A percentile compares a stretch with the other conserved stretches of the same genome.
Evolutionary conservation across 305 asterid genomes (phyloP).

Genomic region (Solanum hybrid): DNA sequence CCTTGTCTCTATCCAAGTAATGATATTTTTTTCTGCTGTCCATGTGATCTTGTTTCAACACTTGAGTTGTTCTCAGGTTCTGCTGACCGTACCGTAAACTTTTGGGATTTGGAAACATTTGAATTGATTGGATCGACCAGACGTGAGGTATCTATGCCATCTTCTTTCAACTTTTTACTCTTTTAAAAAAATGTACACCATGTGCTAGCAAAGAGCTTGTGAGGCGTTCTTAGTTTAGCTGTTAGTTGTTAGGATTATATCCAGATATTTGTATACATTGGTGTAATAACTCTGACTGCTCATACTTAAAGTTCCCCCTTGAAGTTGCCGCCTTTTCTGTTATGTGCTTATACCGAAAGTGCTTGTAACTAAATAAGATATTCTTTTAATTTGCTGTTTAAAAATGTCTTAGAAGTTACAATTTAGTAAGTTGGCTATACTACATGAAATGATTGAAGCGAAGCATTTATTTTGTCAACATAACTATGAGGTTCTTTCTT

Average conservation of each 20-base stretch:
- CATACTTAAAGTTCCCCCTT: neutral
- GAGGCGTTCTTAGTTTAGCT: neutral
- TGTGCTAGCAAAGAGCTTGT: neutral
- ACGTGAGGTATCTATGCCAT: slow-evolving; percentile 56
- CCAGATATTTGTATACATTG: neutral
- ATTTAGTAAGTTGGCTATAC: neutral
- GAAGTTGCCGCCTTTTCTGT: neutral
- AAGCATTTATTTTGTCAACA: neutral
- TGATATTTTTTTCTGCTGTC: neutral
- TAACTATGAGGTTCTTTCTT: neutral
- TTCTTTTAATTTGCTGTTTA: neutral
- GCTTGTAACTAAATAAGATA: neutral
- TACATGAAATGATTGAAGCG: neutral
- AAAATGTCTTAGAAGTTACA: neutral
- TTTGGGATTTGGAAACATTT: slow-evolving; percentile 99
- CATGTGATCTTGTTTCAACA: neutral
- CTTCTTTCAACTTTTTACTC: neutral
- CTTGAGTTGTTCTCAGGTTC: slow-evolving; percentile 56
- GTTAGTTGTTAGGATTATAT: neutral
- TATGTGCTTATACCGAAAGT: neutral
- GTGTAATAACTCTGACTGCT: neutral
- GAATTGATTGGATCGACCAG: slow-evolving; percentile 96
- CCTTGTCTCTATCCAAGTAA: neutral
- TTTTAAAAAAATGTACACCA: neutral
- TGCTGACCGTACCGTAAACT: slow-evolving; percentile 90